Base-by-base conservation (phyloP, 1,139 yeast genomes). In the Meyerozyma elateridarum region DNA sequence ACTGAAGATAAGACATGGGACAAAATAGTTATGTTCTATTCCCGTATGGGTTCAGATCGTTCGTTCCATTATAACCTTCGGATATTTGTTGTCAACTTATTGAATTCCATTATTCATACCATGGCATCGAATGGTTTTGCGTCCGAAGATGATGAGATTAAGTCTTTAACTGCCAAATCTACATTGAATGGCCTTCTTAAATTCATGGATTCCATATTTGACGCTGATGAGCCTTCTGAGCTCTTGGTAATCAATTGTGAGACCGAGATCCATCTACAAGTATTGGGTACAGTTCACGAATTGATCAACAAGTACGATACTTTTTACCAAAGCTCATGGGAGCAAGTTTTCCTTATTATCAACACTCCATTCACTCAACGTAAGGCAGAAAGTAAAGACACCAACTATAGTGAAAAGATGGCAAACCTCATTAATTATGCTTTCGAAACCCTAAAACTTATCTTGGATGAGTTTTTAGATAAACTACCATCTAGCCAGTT, bases 401-500 rank as follows among this genome's bases (percentile, higher is more conserved):
- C 48, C 8, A 55, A 57, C 15, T 52, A 61, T 29, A 51, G 60
- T 33, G 73, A 64, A 15, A 76, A 73, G 38, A 59, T 67, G 16
- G 60, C 55, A 22, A 64, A 62, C 8, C 61, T 84, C 30, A 64
- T 73, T 34, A 78, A 73, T 44, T 73, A 79, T 3, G 78, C 91
- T 0, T 89, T 83, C 57, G 89, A 81, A 40, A 82, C 93, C 0
- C 64, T 89, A 41, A 89, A 85, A 46, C 65, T 89, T 32, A 79
- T 89, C 18, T 69, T 93, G 40, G 93, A 87, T 48, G 96, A 89
- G 51, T 85, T 89, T 49, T 57, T 89, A 35, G 78, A 76, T 25
- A 64, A 77, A 2, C 61, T 91, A 15, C 95, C 96, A 0, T 54
- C 65, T 26, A 60, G 63, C 16, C 81, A 82, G 35, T 64, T 85